These are phyloP conservation scores for Yamagishiella unicocca DNA, from an alignment of 139 green algal species.

Conservation along the genomic window DNA sequence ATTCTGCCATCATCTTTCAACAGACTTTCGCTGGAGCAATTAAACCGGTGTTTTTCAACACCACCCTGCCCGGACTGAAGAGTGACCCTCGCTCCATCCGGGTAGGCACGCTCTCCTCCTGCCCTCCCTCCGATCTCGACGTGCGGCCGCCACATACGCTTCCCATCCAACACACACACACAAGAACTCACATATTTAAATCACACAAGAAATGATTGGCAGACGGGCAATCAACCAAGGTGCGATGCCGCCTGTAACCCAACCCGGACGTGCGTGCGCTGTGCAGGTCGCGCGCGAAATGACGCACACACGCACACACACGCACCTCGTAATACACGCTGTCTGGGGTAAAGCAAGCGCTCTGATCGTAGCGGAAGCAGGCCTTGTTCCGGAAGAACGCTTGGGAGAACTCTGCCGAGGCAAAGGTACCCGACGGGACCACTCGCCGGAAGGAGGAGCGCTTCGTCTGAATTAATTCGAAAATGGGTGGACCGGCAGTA, in stretches of 20 bases:
- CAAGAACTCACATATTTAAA: background rate
- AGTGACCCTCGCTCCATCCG: too few relatives aligned
- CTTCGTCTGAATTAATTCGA: background rate
- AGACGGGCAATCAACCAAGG: background rate
- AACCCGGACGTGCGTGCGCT: background rate
- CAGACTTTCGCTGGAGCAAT: too few relatives aligned
- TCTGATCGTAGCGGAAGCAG: conserved; percentile 23
- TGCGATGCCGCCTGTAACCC: background rate
- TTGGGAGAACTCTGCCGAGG: background rate
- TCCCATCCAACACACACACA: background rate
- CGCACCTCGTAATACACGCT: conserved; percentile 13
- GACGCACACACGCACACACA: too few relatives aligned
- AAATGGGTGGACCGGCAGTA: background rate
- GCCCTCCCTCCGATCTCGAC: too few relatives aligned
- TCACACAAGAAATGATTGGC: background rate
- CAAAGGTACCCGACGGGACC: conserved; percentile 19
- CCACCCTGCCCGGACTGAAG: too few relatives aligned
- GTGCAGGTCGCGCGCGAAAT: background rate
- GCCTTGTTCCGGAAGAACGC: conserved; percentile 2
- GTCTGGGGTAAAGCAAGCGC: background rate
- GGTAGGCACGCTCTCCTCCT: too few relatives aligned
- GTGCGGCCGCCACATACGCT: too few relatives aligned
- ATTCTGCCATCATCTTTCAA: too few relatives aligned
- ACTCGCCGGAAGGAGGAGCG: background rate
- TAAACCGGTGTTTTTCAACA: too few relatives aligned